phyloP scores from a whole-genome alignment of 352 stramenopile species.

The Thalassiosira livingstoniorum region DNA sequence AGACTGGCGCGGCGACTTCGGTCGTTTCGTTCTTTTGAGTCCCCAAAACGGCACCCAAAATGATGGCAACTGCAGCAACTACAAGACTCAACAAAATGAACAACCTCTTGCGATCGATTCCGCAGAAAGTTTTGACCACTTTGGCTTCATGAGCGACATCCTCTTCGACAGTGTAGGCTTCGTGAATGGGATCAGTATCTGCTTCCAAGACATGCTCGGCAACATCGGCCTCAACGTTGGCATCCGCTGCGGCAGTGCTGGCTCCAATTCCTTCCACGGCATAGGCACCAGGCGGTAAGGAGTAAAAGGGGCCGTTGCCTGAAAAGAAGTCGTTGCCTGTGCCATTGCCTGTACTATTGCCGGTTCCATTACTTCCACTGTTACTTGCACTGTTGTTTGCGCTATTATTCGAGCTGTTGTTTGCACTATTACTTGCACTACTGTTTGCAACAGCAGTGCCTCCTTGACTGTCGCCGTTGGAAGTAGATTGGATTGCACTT shows the following conservation, averaged over 20 bases:
- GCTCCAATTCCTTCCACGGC: background rate
- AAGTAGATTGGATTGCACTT: no score
- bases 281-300: no score
- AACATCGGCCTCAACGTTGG: background rate
- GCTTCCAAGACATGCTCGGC: background rate
- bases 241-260: background rate
- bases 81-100: background rate
- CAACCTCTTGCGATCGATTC: constrained; percentile 20
- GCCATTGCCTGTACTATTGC: no score
- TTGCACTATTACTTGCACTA: no score
- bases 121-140: constrained; percentile 9
- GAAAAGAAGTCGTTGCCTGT: no score
- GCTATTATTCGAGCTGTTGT: no score
- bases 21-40: background rate
- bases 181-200: background rate
- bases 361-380: no score
- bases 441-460: no score
- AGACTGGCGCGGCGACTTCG: background rate
- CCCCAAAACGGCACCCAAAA: constrained; percentile 3
- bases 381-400: no score
- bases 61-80: background rate
- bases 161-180: constrained; percentile 14
- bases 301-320: no score
- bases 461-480: no score
- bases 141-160: background rate